Evolutionary conservation across 2,329 filamentous ascomycete species (phyloP), one percentile per base, ranked within the genome.

Genomic region (Penicillium sumatraense): DNA sequence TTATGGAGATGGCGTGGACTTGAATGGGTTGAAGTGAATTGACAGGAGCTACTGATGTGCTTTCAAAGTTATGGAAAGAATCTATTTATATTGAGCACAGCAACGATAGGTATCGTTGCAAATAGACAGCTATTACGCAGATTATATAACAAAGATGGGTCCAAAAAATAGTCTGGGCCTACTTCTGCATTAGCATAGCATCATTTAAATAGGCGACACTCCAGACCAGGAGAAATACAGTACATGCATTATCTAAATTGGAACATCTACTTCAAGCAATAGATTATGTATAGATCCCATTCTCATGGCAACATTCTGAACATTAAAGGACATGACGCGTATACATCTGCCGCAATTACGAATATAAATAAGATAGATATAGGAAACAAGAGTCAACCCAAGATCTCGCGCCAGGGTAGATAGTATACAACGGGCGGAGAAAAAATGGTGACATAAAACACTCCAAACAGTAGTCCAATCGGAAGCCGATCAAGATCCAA

Each of bases 301-400:
- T 33, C 27, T 53, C 47, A 58, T 60, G 46, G 35, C 44, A 57
- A 53, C 51, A 42, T 59, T 36, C 53, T 41, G 53, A 57, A 53
- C 49, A 59, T 55, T 53, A 61, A 44, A 27, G 40, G 53, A 58
- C 53, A 56, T 57, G 53, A 59, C 51, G 51, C 27, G 24, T 49
- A 36, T 8, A 57, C 51, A 61, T 61, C 56, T 54, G 59, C 56
- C 53, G 40, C 40, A 57, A 57, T 59, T 57, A 59, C 40, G 49
- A 61, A 55, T 59, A 59, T 16, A 53, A 54, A 59, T 16, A 49
- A 50, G 29, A 36, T 41, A 46, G 27, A 45, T 42, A 35, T 29
- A 18, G 36, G 38, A 18, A 44, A 26, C 18, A 53, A 20, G 27
- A 16, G 13, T 41, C 23, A 31, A 42, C 8, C 45, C 10, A 18